Conservation (phyloP, 805 yeast genomes). For the Wickerhamiella parazyma region DNA sequence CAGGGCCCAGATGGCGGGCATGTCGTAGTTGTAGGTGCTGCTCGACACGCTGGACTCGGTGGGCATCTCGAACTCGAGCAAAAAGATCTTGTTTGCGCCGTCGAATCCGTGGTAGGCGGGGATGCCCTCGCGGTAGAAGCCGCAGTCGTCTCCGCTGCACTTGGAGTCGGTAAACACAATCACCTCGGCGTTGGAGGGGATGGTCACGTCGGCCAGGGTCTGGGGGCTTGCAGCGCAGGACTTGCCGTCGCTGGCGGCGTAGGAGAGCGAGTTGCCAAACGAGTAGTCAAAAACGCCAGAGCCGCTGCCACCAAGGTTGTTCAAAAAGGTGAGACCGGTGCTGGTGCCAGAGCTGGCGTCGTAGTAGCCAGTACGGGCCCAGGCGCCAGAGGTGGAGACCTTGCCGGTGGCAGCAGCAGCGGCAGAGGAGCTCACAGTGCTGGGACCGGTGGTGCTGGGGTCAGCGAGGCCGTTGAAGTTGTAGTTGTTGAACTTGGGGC, state of each 20-base stretch:
- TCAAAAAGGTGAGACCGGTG: conserved; percentile 65
- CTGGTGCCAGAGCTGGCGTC: conserved; percentile 49
- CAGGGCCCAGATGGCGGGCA: conserved; percentile 97
- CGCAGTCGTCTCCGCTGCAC: conserved; percentile 44
- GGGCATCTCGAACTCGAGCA: conserved; percentile 93
- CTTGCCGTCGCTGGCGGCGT: conserved; percentile 62
- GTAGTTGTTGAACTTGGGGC: conserved; percentile 12
- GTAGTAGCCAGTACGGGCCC: conserved; percentile 70
- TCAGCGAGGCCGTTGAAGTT: conserved; percentile 18
- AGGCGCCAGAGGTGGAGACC: conserved; percentile 35
- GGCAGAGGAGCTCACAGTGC: conserved; percentile 17
- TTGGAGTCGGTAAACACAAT: conserved; percentile 53
- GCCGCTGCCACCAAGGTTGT: conserved; percentile 66
- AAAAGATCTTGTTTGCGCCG: conserved; percentile 73
- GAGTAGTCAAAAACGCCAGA: conserved; percentile 80
- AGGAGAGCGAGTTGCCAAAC: conserved; percentile 89
- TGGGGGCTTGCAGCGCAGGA: conserved; percentile 57
- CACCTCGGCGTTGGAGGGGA: conserved; percentile 65
- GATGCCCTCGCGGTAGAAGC: conserved; percentile 68
- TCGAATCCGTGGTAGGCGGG: conserved; percentile 94
- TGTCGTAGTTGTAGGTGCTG: conserved; percentile 54
- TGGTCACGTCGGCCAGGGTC: conserved; percentile 52
- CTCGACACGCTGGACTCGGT: conserved; percentile 37
- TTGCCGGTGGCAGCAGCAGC: conserved; percentile 14
- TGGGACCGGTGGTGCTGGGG: conserved; percentile 20